These are phyloP conservation scores for Tylopilus plumbeoviolaceoides DNA, from an alignment of 768 basidiomycete species.

Conservation along the genomic window DNA sequence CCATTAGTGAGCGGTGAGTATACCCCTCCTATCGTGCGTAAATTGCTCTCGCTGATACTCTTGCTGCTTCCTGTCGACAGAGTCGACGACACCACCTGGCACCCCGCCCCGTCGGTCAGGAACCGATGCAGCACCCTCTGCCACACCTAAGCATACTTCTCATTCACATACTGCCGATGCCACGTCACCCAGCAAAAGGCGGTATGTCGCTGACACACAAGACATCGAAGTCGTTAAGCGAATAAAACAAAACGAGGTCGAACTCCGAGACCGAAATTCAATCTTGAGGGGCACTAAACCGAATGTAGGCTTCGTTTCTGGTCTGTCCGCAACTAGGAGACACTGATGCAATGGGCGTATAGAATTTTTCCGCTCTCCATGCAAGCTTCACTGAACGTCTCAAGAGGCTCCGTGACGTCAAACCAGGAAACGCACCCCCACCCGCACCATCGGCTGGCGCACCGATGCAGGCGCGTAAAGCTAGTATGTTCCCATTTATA, in stretches of 20 bases:
- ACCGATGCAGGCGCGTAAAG: constrained; percentile 57
- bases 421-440: constrained; percentile 44
- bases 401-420: constrained; percentile 69
- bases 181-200: constrained; percentile 1
- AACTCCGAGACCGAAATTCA: constrained; percentile 76
- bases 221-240: constrained; percentile 87
- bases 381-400: constrained; percentile 69
- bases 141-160: constrained; percentile 20
- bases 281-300: constrained; percentile 80
- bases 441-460: constrained; percentile 35
- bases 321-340: not conserved
- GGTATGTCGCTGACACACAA: constrained; percentile 43
- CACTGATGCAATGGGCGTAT: not conserved
- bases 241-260: constrained; percentile 69
- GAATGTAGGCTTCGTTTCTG: constrained; percentile 51
- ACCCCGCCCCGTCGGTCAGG: constrained; percentile 23
- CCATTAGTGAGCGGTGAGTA: too few relatives aligned
- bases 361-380: constrained; percentile 81
- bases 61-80: not conserved
- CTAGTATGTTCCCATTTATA: constrained; percentile 43
- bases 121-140: constrained; percentile 14
- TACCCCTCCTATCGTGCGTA: too few relatives aligned
- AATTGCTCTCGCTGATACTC: too few relatives aligned
- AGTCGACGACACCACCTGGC: constrained; percentile 2
- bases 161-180: constrained; percentile 12